Evolutionary conservation across 2,329 filamentous ascomycete species (phyloP).

Genomic region (Aspergillus sp.): DNA sequence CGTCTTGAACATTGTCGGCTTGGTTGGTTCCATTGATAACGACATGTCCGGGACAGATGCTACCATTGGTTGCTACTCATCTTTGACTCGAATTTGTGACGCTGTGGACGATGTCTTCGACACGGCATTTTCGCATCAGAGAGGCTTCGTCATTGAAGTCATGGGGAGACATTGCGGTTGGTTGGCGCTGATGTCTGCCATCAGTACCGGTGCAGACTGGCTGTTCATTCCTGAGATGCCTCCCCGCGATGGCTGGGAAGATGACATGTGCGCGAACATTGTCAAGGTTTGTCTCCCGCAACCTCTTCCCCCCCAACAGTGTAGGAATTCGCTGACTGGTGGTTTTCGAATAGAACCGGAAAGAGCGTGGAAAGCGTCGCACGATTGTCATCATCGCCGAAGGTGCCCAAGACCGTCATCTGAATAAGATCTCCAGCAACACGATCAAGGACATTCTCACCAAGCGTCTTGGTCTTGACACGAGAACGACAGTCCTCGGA

Average conservation of each 20-base stretch:
- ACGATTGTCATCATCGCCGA: slow-evolving; percentile 98
- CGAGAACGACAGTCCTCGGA: slow-evolving; percentile 86
- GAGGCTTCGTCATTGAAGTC: slow-evolving; percentile 95
- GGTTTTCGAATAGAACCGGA: slow-evolving; percentile 58
- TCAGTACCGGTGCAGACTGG: slow-evolving; percentile 92
- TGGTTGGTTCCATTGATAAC: slow-evolving; percentile 97
- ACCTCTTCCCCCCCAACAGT: background rate
- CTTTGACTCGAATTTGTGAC: slow-evolving; percentile 85
- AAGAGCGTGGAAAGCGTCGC: slow-evolving; percentile 78
- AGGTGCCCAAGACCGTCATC: slow-evolving; percentile 76
- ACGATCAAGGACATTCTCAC: slow-evolving; percentile 87
- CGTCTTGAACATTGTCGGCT: slow-evolving; percentile 89
- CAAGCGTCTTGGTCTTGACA: slow-evolving; percentile 74
- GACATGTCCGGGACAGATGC: slow-evolving; percentile 96
- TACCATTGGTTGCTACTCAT: slow-evolving; percentile 94
- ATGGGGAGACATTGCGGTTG: slow-evolving; percentile 98
- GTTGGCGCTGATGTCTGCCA: slow-evolving; percentile 92
- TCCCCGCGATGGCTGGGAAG: slow-evolving; percentile 76
- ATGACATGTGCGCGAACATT: slow-evolving; percentile 77
- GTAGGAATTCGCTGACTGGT: background rate
- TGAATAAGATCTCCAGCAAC: slow-evolving; percentile 73
- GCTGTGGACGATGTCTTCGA: slow-evolving; percentile 91
- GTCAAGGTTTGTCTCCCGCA: slow-evolving; percentile 50
- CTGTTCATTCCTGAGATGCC: slow-evolving; percentile 96
- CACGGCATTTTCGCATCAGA: slow-evolving; percentile 89